These are phyloP conservation scores for Arxiozyma heterogenica DNA, from an alignment of 1,139 yeast genomes.

Conservation along the genomic window DNA sequence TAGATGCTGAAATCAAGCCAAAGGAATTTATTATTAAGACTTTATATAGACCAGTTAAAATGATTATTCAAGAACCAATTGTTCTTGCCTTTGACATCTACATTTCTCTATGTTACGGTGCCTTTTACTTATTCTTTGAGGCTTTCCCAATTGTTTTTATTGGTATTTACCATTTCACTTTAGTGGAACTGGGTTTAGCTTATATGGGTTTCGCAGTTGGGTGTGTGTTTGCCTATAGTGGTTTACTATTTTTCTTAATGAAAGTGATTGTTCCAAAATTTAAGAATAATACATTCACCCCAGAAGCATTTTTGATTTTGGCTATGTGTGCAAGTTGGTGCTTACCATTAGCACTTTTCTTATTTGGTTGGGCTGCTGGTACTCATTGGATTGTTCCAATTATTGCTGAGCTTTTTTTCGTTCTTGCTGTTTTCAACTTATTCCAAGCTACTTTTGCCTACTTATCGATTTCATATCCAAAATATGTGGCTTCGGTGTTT, in stretches of 20 bases:
- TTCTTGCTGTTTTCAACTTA: slow-evolving; percentile 34
- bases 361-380: slow-evolving; percentile 40
- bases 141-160: slow-evolving; percentile 50
- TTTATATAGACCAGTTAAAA: slow-evolving; percentile 43
- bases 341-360: slow-evolving; percentile 15
- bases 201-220: slow-evolving; percentile 22
- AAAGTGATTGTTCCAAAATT: slow-evolving; percentile 11
- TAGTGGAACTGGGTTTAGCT: slow-evolving; percentile 17
- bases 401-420: slow-evolving; percentile 37
- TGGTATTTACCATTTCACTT: slow-evolving; percentile 39
- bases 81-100: slow-evolving; percentile 29
- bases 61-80: slow-evolving; percentile 29
- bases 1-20: slow-evolving; percentile 27
- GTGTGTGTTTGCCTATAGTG: slow-evolving; percentile 13
- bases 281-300: slow-evolving; percentile 11
- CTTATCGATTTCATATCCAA: slow-evolving; percentile 31
- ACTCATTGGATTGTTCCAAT: slow-evolving; percentile 40
- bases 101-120: slow-evolving; percentile 45
- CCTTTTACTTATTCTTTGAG: slow-evolving; percentile 51
- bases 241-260: slow-evolving; percentile 10
- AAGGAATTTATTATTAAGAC: slow-evolving; percentile 33
- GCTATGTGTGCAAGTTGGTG: slow-evolving; percentile 14
- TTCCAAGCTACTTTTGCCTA: slow-evolving; percentile 34
- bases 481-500: slow-evolving; percentile 48
- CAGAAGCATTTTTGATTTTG: slow-evolving; percentile 13